phyloP scores from a whole-genome alignment of 768 basidiomycete genomes.

The Podaxis mareebaensis region DNA sequence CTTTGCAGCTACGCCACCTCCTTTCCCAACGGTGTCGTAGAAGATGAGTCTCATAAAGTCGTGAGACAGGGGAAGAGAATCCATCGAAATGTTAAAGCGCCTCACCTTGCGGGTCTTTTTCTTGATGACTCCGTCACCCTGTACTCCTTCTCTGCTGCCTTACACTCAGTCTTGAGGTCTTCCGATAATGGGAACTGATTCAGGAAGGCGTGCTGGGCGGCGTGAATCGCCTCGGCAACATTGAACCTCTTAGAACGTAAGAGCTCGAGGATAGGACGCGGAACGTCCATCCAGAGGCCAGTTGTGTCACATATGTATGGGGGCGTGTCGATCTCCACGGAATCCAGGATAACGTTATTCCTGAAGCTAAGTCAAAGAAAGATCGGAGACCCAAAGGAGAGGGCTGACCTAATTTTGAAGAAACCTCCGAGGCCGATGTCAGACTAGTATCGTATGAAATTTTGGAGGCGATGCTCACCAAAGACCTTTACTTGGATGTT shows the following conservation, averaged over 20 bases:
- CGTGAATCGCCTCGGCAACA: slow-evolving; percentile 80
- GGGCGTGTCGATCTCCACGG: slow-evolving; percentile 75
- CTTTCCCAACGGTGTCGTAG: slow-evolving; percentile 70
- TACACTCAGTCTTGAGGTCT: slow-evolving; percentile 84
- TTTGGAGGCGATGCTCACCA: slow-evolving; percentile 44
- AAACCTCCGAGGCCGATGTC: slow-evolving; percentile 49
- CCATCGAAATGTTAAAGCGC: neutral
- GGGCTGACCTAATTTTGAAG: slow-evolving; percentile 64
- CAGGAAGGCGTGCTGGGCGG: slow-evolving; percentile 81
- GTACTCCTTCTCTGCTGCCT: slow-evolving; percentile 75
- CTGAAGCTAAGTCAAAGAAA: slow-evolving; percentile 31
- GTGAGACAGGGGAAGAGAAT: neutral
- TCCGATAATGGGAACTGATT: slow-evolving; percentile 70
- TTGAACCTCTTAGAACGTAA: slow-evolving; percentile 57
- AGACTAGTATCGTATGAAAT: neutral
- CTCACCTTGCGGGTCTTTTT: slow-evolving; percentile 70
- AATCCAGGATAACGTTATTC: slow-evolving; percentile 66
- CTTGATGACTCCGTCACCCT: slow-evolving; percentile 48
- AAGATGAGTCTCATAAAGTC: slow-evolving; percentile 63
- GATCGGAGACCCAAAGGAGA: slow-evolving; percentile 20
- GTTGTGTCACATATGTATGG: slow-evolving; percentile 73
- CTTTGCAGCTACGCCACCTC: slow-evolving; percentile 72
- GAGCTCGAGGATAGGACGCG: slow-evolving; percentile 49
- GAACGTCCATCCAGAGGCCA: slow-evolving; percentile 81
- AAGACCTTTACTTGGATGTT: slow-evolving; percentile 71